Percentiles rank a stretch among this genome's conserved stretches.
Evolutionary conservation across 2,329 filamentous ascomycete genomes (phyloP).

Genomic region (Hypoxylon sp.): DNA sequence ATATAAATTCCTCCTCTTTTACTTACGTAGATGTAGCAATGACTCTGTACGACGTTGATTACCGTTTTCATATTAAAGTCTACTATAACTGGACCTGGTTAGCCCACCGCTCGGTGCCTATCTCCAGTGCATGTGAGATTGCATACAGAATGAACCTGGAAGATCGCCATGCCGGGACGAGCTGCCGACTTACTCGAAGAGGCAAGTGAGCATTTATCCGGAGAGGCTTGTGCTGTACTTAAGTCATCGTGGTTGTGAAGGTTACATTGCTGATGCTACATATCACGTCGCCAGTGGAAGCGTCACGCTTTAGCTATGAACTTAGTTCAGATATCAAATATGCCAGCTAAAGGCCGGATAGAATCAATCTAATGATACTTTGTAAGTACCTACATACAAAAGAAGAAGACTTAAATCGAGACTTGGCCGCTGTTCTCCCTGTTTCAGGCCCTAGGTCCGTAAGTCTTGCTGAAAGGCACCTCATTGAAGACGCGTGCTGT

Average conservation of each 20-base stretch:
- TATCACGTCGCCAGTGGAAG: not conserved
- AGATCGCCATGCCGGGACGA: conserved; percentile 26
- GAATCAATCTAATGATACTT: too few relatives aligned
- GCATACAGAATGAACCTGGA: not conserved
- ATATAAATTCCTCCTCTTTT: not conserved
- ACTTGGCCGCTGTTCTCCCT: too few relatives aligned
- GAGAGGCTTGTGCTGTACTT: not conserved
- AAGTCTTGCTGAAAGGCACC: too few relatives aligned
- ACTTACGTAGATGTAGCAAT: conserved; percentile 29
- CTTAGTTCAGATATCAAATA: too few relatives aligned
- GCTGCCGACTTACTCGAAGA: conserved; percentile 10
- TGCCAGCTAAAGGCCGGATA: too few relatives aligned
- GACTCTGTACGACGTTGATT: conserved; percentile 1
- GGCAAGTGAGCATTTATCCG: conserved; percentile 12
- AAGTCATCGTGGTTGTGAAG: not conserved
- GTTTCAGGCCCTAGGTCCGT: too few relatives aligned
- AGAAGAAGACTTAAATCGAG: too few relatives aligned
- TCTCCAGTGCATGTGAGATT: not conserved
- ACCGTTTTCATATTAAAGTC: conserved; percentile 1
- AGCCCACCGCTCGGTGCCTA: conserved; percentile 1
- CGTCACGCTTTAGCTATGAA: too few relatives aligned
- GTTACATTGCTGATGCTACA: not conserved
- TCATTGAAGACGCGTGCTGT: too few relatives aligned
- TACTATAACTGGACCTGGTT: not conserved
- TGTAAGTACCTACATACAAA: too few relatives aligned